Evolutionary conservation across 306 rosid species (phyloP).

Genomic region (Mimosa pudica): DNA sequence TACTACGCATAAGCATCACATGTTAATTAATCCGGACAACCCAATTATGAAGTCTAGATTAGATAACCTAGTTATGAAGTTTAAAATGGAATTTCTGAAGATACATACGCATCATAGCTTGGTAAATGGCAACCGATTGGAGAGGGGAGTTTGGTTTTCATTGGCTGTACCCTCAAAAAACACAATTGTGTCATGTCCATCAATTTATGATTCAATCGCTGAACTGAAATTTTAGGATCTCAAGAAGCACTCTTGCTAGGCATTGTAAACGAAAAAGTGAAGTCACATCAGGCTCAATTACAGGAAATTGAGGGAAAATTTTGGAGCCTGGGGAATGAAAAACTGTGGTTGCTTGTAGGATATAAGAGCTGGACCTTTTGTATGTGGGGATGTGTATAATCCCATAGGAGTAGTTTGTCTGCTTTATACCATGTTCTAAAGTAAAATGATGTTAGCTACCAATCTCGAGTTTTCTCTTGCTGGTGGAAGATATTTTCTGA

Average conservation of each 20-base stretch:
- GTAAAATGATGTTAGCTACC: not conserved
- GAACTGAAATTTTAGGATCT: slow-evolving; percentile 13
- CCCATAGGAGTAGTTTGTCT: not conserved
- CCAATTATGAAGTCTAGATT: too few species aligned
- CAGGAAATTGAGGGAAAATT: not conserved
- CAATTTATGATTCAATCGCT: not conserved
- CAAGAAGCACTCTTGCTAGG: not conserved
- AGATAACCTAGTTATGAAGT: not conserved
- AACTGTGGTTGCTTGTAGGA: not conserved
- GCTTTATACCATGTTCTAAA: not conserved
- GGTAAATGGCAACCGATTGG: not conserved
- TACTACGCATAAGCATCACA: not conserved
- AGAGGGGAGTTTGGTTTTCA: not conserved
- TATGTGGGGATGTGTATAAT: not conserved
- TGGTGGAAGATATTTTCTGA: slow-evolving; percentile 15
- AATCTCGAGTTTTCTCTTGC: slow-evolving; percentile 3
- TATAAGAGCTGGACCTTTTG: not conserved
- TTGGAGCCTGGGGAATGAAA: not conserved
- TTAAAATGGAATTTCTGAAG: not conserved
- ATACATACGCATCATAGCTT: not conserved
- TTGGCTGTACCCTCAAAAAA: not conserved
- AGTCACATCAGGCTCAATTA: slow-evolving; percentile 2
- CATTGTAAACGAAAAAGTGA: not conserved
- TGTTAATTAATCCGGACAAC: not conserved
- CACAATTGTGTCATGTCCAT: not conserved